Conservation (phyloP, 2,329 filamentous ascomycete species). For the Xenosphaeropsis pyriputrescens region DNA sequence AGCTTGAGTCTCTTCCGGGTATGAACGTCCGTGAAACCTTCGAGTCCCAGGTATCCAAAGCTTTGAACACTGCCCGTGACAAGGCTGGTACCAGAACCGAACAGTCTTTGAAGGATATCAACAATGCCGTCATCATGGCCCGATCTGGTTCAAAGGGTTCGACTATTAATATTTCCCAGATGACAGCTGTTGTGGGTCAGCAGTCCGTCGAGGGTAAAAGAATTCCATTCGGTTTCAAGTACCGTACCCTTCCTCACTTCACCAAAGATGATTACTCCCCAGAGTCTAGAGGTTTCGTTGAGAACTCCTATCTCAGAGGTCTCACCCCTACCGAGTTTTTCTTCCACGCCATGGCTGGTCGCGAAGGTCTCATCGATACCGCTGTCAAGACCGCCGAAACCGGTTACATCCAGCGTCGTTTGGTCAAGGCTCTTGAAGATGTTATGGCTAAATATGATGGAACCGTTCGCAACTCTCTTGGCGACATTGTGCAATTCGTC, state of each 20-base stretch:
- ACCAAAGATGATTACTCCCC: conserved; percentile 99
- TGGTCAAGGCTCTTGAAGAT: conserved; percentile 96
- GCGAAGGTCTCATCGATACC: conserved; percentile 98
- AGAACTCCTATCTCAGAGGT: conserved; percentile 95
- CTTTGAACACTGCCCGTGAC: conserved; percentile 89
- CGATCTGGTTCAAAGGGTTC: conserved; percentile 96
- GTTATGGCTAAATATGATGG: conserved; percentile 96
- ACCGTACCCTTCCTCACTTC: conserved; percentile 91
- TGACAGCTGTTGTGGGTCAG: conserved; percentile 95
- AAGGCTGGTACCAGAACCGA: conserved; percentile 87
- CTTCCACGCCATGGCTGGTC: conserved; percentile 99
- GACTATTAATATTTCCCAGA: conserved; percentile 98
- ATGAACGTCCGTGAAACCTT: conserved; percentile 99
- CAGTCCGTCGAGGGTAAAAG: conserved; percentile 98
- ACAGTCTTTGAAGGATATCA: conserved; percentile 83
- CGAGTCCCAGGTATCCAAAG: conserved; percentile 90
- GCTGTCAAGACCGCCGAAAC: conserved; percentile 99
- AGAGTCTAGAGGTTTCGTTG: conserved; percentile 91
- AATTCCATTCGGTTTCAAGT: conserved; percentile 98
- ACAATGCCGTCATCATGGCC: conserved; percentile 95
- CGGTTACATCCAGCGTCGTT: conserved; percentile 94
- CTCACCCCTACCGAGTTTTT: conserved; percentile 95
- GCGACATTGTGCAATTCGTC: conserved; percentile 92
- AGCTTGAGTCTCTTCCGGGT: conserved; percentile 84
- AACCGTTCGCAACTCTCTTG: conserved; percentile 90